Conservation (phyloP, 306 rosid genomes). For the Malus fusca region DNA sequence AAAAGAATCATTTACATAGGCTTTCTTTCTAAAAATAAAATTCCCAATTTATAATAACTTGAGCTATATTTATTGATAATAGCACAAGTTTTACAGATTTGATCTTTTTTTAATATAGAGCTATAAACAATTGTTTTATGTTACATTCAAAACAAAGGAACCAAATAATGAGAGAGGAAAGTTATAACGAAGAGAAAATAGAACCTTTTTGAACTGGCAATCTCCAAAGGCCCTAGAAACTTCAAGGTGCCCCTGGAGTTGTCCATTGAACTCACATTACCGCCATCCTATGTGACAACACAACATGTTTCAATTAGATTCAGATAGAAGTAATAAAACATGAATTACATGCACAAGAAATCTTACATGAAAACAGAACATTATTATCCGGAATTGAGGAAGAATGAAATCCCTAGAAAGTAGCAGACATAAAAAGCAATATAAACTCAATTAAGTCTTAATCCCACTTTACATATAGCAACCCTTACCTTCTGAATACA, state of each 20-base stretch:
- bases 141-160: background rate
- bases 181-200: background rate
- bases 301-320: conserved; percentile 4
- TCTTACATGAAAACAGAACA: background rate
- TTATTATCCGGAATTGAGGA: background rate
- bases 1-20: background rate
- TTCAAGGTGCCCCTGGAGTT: conserved; percentile 82
- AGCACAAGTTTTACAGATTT: background rate
- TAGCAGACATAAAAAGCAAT: background rate
- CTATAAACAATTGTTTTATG: too few relatives aligned
- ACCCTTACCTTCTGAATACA: conserved; percentile 75
- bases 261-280: conserved; percentile 75
- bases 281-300: conserved; percentile 62
- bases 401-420: background rate
- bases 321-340: background rate
- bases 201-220: conserved; percentile 81
- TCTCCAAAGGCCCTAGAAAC: conserved; percentile 90
- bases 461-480: conserved; percentile 2
- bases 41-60: background rate
- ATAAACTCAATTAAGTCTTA: background rate
- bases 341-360: background rate
- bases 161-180: background rate
- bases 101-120: too few relatives aligned
- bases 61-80: background rate
- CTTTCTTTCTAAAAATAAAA: background rate